Evolutionary conservation across 192 early-diverging fungal species (phyloP), one percentile per base, ranked within the genome.

Genomic region (Podila verticillata): DNA sequence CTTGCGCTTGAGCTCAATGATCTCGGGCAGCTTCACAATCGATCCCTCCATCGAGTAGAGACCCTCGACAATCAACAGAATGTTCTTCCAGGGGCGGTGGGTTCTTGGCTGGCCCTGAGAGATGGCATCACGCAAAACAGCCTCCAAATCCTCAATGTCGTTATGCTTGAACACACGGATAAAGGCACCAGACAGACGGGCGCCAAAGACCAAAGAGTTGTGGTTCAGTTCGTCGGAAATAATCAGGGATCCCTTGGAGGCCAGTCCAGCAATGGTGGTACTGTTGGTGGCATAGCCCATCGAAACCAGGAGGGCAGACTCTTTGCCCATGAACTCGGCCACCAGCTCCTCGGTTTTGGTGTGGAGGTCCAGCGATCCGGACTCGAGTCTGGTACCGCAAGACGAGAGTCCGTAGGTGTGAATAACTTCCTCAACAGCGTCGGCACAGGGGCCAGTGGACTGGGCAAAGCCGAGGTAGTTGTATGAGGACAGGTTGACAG

Each of bases 201-300:
- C 89, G 30, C 97, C 97, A 85, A 96, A 95, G 15, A 99, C 93
- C 63, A 99, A 84, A 56, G 95, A 96, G 70, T 91, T 87, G 87
- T 99, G 97, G 87, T 99, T 99, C 47, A 97, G 88, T 87, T 97
- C 96, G 82, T 99, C 97, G 20, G 91, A 93, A 65, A 99, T 93
- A 57, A 99, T 96, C 64, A 99, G 87, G 68, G 91, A 95, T 8
- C 97, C 97, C 81, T 88, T 86, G 63, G 84, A 77, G 47, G 94
- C 95, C 28, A 99, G 83, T 44, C 96, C 89, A 47, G 98, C 97
- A 65, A 99, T 88, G 30, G 93, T 96, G 13, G 96, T 96, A 51
- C 94, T 94, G 81, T 99, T 99, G 68, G 97, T 98, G 15, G 98
- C 96, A 75, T 96, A 98, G 19, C 98, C 98, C 98, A 98, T 98